Percentiles rank a stretch among this genome's conserved stretches.
phyloP scores from a whole-genome alignment of 2,329 filamentous ascomycete species.

The Diaporthe ampelina region DNA sequence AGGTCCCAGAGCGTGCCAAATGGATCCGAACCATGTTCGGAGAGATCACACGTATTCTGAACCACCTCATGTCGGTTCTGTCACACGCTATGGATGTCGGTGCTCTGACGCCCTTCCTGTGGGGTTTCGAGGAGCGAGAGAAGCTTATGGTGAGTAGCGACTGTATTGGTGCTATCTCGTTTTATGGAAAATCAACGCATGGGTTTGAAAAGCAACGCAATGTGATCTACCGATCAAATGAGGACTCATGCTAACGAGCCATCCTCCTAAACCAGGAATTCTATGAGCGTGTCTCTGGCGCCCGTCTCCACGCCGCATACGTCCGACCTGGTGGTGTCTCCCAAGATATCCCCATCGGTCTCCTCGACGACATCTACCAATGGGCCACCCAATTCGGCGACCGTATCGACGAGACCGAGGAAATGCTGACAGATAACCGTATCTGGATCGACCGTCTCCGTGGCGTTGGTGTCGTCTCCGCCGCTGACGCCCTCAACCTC shows the following conservation, averaged over 20 bases:
- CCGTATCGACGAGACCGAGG: constrained; percentile 98
- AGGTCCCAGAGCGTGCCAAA: constrained; percentile 95
- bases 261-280: constrained; percentile 79
- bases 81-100: constrained; percentile 99
- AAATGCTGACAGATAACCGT: constrained; percentile 98
- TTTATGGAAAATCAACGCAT: constrained; percentile 27
- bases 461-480: constrained; percentile 90
- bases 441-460: constrained; percentile 98
- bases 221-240: background rate
- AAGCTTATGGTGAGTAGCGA: constrained; percentile 89
- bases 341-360: constrained; percentile 92
- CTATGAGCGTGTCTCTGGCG: constrained; percentile 98
- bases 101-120: constrained; percentile 96
- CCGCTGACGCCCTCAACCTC: constrained; percentile 95
- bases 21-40: constrained; percentile 97
- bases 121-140: constrained; percentile 99
- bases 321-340: constrained; percentile 96
- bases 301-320: constrained; percentile 96
- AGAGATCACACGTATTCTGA: constrained; percentile 93
- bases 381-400: constrained; percentile 99
- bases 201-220: background rate
- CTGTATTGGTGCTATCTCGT: constrained; percentile 33
- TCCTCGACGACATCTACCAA: constrained; percentile 99
- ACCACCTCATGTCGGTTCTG: constrained; percentile 97
- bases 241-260: constrained; percentile 23